Percentiles rank a stretch among this genome's conserved stretches.
Evolutionary conservation across 2,329 filamentous ascomycete species (phyloP).

Genomic region (Teratosphaeria nubilosa): DNA sequence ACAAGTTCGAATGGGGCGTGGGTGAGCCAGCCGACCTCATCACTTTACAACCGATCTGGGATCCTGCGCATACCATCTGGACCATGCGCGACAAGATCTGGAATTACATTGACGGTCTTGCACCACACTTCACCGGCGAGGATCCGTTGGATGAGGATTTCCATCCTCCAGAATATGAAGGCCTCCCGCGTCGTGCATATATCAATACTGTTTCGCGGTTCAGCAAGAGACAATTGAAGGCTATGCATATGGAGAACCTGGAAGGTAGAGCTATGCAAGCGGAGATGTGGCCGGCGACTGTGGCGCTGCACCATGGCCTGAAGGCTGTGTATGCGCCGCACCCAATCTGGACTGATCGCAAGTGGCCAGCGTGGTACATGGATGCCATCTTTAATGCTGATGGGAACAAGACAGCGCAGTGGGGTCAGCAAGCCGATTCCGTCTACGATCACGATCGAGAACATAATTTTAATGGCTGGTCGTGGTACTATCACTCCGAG

Average conservation of each 20-base stretch:
- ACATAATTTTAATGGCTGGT: slow-evolving; percentile 77
- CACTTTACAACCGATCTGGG: slow-evolving; percentile 83
- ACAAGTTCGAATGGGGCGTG: slow-evolving; percentile 78
- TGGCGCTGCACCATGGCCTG: slow-evolving; percentile 80
- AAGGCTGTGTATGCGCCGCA: slow-evolving; percentile 90
- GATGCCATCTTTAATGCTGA: slow-evolving; percentile 68
- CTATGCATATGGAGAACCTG: slow-evolving; percentile 86
- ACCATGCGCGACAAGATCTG: slow-evolving; percentile 40
- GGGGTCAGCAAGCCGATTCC: slow-evolving; percentile 33
- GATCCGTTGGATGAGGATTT: slow-evolving; percentile 44
- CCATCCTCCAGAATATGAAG: slow-evolving; percentile 37
- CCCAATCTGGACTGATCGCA: slow-evolving; percentile 75
- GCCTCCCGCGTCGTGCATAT: slow-evolving; percentile 62
- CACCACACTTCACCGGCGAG: slow-evolving; percentile 72
- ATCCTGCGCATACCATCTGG: slow-evolving; percentile 82
- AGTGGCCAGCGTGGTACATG: slow-evolving; percentile 72
- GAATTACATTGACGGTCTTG: slow-evolving; percentile 42
- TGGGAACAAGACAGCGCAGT: slow-evolving; percentile 43
- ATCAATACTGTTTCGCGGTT: slow-evolving; percentile 85
- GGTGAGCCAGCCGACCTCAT: slow-evolving; percentile 87
- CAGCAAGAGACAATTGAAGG: slow-evolving; percentile 64
- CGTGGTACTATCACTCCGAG: slow-evolving; percentile 83
- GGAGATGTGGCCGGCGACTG: slow-evolving; percentile 90
- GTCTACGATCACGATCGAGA: slow-evolving; percentile 56
- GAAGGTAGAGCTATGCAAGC: slow-evolving; percentile 86